Conservation (phyloP, 495 filamentous ascomycete genomes). For the Friedmanniomyces endolithicus region DNA sequence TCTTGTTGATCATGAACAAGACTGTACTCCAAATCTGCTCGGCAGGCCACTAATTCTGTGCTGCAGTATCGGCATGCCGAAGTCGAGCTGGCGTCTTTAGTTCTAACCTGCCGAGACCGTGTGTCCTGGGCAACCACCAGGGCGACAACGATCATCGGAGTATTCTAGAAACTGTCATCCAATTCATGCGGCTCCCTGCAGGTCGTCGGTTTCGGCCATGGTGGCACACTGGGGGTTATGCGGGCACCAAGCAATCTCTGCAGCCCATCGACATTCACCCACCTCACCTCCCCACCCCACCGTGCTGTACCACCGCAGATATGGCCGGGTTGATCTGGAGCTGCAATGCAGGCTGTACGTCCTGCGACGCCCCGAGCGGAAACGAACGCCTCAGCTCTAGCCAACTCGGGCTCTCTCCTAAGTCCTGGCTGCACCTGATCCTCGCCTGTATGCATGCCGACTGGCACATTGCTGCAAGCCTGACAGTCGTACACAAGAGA, state of each 20-base stretch:
- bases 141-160: not conserved
- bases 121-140: too few relatives aligned
- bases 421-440: not conserved
- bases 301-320: not conserved
- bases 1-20: too few relatives aligned
- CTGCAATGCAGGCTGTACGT: not conserved
- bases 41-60: too few relatives aligned
- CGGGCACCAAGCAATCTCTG: not conserved
- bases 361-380: not conserved
- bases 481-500: not conserved
- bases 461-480: not conserved
- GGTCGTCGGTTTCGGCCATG: not conserved
- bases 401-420: not conserved
- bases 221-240: not conserved
- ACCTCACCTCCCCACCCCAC: not conserved
- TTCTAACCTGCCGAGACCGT: not conserved
- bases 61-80: too few relatives aligned
- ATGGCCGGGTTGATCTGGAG: not conserved
- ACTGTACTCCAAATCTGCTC: too few relatives aligned
- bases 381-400: not conserved
- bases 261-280: not conserved
- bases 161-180: not conserved
- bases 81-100: not conserved
- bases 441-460: not conserved
- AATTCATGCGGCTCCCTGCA: not conserved